Conservation (phyloP, 179 eudicot species). For the Carnegiea gigantea region DNA sequence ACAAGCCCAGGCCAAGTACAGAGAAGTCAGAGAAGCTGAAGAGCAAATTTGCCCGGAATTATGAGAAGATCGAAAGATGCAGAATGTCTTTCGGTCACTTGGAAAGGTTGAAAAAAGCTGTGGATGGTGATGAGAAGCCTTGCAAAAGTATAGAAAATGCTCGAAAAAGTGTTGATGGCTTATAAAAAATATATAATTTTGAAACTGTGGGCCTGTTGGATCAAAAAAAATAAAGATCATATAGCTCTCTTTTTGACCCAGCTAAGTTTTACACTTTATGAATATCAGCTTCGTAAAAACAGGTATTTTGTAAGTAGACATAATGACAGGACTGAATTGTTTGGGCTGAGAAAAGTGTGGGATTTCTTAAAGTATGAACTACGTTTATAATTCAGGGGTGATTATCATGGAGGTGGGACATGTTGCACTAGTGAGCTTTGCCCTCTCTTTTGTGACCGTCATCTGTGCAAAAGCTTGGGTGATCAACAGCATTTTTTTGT, state of each 20-base stretch:
- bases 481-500: not conserved
- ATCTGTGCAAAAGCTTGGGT: not conserved
- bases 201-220: not conserved
- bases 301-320: not conserved
- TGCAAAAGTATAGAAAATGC: constrained; percentile 53
- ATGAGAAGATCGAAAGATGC: constrained; percentile 51
- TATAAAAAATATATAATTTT: constrained; percentile 38
- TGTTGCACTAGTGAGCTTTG: no score
- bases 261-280: not conserved
- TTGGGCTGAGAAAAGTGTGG: not conserved
- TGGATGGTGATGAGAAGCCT: constrained; percentile 59
- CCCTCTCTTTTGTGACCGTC: no score
- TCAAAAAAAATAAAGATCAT: not conserved
- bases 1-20: constrained; percentile 49
- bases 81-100: constrained; percentile 50
- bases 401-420: no score
- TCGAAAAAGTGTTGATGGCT: constrained; percentile 60
- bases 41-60: constrained; percentile 21
- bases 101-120: constrained; percentile 65
- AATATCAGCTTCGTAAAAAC: not conserved
- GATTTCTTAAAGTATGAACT: not conserved
- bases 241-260: not conserved
- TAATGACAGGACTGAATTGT: not conserved
- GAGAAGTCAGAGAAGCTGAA: constrained; percentile 46
- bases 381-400: not conserved